These are phyloP conservation scores for Monosporozyma aerobia DNA, from an alignment of 805 yeast genomes.

Conservation along the genomic window DNA sequence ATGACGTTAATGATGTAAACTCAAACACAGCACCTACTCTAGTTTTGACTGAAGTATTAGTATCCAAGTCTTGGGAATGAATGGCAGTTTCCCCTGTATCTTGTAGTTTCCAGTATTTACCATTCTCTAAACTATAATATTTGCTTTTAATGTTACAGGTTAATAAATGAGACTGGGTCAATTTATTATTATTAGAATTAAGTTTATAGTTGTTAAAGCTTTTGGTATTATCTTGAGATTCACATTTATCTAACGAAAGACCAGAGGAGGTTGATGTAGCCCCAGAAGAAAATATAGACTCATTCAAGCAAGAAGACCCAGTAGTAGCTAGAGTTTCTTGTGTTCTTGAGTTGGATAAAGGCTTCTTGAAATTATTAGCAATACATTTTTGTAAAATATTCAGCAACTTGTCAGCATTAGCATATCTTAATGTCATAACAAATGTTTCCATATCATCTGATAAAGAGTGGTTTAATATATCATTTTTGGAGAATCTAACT, in stretches of 20 bases:
- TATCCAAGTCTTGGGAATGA: constrained; percentile 15
- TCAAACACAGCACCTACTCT: constrained; percentile 15
- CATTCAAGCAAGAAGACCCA: constrained; percentile 15
- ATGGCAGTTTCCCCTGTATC: constrained; percentile 14
- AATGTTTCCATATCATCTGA: constrained; percentile 2
- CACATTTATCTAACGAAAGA: not conserved
- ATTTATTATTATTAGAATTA: not conserved
- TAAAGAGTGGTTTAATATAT: constrained; percentile 8
- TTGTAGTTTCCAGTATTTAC: constrained; percentile 17
- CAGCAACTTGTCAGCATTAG: constrained; percentile 13
- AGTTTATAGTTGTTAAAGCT: not conserved
- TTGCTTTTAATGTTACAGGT: constrained; percentile 18
- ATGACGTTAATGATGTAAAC: not conserved
- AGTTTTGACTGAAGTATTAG: not conserved
- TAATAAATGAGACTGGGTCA: constrained; percentile 6
- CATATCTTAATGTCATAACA: constrained; percentile 17
- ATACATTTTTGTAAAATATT: constrained; percentile 18
- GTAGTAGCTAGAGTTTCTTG: constrained; percentile 19
- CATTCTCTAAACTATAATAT: constrained; percentile 11
- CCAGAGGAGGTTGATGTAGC: constrained; percentile 6
- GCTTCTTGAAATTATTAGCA: constrained; percentile 9
- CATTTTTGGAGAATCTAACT: constrained; percentile 12
- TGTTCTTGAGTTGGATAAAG: constrained; percentile 20
- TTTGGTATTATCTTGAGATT: not conserved
- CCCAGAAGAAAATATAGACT: constrained; percentile 1